phyloP scores from a whole-genome alignment of 108 stramenopile species.

The Chaetoceros tenuissimus region DNA sequence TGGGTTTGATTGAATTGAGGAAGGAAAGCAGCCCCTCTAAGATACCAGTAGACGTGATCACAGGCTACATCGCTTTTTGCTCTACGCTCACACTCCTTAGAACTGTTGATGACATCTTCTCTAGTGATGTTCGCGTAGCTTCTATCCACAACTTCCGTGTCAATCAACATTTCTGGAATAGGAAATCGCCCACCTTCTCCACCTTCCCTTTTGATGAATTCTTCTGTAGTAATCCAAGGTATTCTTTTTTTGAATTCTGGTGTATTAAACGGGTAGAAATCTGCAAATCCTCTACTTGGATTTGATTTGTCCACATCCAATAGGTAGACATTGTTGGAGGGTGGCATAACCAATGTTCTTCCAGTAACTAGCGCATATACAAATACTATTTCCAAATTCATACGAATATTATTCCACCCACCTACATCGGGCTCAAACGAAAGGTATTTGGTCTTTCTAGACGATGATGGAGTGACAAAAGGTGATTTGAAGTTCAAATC shows the following conservation, averaged over 20 bases:
- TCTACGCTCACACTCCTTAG: slow-evolving; percentile 34
- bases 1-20: slow-evolving; percentile 32
- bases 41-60: slow-evolving; percentile 32
- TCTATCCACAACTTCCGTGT: no score
- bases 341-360: slow-evolving; percentile 79
- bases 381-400: slow-evolving; percentile 71
- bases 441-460: slow-evolving; percentile 28
- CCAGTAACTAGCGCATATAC: slow-evolving; percentile 74
- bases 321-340: slow-evolving; percentile 63
- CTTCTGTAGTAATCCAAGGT: slow-evolving; percentile 39
- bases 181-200: slow-evolving; percentile 38
- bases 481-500: slow-evolving; percentile 47
- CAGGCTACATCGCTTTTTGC: slow-evolving; percentile 24
- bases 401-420: slow-evolving; percentile 68
- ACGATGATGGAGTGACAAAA: slow-evolving; percentile 18
- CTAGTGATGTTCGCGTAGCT: no score
- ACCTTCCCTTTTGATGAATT: slow-evolving; percentile 52
- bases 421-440: slow-evolving; percentile 69
- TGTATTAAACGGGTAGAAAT: slow-evolving; percentile 64
- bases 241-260: slow-evolving; percentile 39
- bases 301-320: slow-evolving; percentile 34
- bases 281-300: slow-evolving; percentile 51
- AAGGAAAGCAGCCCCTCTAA: slow-evolving; percentile 30
- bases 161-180: slow-evolving; percentile 31
- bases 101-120: slow-evolving; percentile 24